Evolutionary conservation across 495 filamentous ascomycete species (phyloP).

Genomic region (Talaromyces nanjingensis): DNA sequence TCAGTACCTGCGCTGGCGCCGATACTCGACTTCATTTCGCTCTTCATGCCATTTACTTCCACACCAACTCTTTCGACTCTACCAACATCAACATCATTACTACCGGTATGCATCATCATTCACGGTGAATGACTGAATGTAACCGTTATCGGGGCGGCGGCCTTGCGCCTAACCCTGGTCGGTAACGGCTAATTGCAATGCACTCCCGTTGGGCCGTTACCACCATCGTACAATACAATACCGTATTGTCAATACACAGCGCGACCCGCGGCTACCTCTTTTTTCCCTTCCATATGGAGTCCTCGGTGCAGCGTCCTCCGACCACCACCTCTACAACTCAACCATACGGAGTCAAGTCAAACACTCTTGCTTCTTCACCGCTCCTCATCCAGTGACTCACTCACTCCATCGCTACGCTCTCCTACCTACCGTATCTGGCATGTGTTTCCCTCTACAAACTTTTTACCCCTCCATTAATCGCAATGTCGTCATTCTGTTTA

Average conservation of each 20-base stretch:
- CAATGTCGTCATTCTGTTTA: not conserved
- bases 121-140: not conserved
- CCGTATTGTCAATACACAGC: not conserved
- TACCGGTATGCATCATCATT: not conserved
- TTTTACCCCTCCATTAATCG: not conserved
- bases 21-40: not conserved
- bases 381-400: not conserved
- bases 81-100: not conserved
- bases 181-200: not conserved
- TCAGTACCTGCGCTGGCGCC: not conserved
- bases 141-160: not conserved
- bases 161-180: not conserved
- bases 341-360: not conserved
- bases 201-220: not conserved
- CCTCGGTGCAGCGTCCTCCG: not conserved
- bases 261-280: constrained; percentile 6
- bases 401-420: not conserved
- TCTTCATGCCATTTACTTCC: not conserved
- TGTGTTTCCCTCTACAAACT: not conserved
- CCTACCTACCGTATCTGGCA: not conserved
- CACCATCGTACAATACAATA: not conserved
- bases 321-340: not conserved
- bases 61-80: not conserved
- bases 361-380: not conserved
- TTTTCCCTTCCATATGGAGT: not conserved